Base-by-base conservation (phyloP, 306 rosid genomes). In the Arachis hypogaea region DNA sequence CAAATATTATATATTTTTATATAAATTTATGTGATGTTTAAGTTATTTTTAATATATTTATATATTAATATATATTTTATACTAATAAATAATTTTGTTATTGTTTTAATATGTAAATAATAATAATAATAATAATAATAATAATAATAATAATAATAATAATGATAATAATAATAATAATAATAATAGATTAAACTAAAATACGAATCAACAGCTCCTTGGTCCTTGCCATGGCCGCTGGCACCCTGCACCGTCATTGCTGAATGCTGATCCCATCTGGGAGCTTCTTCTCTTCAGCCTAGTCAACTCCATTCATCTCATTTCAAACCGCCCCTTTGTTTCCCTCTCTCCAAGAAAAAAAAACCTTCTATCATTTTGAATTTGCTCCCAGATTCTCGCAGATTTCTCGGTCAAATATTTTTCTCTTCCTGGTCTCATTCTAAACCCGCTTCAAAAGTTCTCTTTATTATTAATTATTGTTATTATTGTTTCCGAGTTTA, bases 201-300 rank as follows among this genome's bases (percentile, higher is more conserved):
- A 14, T 52, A 63, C n/a, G 56, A 41, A 42, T 12, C 38, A 76
- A 59, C 80, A 33, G 63, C 41, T 52, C 49, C 29, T n/a, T 2
- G 29, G 60, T 52, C 56, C 29, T 12, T 1, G 29, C 69, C 46
- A 42, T 47, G 36, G 28, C 52, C 12, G 55, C 51, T 45, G 5
- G 22, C 78, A 49, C 59, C 14, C 40, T 68, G 59, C 42, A 22
- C 49, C 9, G 11, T 8, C 63, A 8, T 44, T 38, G 36, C 61
- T 81, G 56, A 68, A 57, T 38, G 36, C 61, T 81, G 56, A 68
- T 63, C 63, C 56, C 40, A 63, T 43, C 61, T 73, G 56, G 6
- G 59, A 22, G 67, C 64, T 50, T 18, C 66, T 61, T 12, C 66
- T 61, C 68, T 49, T 54, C 33, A 2, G 7, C 52, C 11, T 1